Base-by-base conservation (phyloP, 2,329 filamentous ascomycete species). In the Herpotrichia juniperi region DNA sequence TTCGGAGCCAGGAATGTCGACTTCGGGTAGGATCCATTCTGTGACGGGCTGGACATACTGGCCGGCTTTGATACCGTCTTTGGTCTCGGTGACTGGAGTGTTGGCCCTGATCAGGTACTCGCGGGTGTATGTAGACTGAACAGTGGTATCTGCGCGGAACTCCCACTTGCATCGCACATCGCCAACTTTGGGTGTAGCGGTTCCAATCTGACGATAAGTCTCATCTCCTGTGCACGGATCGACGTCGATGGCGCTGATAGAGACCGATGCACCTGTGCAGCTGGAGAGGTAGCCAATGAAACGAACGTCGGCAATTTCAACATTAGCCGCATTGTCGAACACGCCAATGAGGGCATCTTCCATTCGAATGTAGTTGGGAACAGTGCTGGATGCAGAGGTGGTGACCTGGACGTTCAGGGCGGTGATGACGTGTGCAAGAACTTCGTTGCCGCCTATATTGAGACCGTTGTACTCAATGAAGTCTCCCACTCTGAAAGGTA, bases 11-110 rank as follows among this genome's bases (percentile, higher is more conserved):
- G 76, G 76, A 2, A 67, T 61, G 16, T 71, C 64, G 16, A 72
- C 63, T 54, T 78, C 76, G 9, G 76, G 76, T 59, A 74, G 75
- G 55, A 78, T 77, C 74, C 74, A 78, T 50, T 78, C 76, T 3
- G 64, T 67, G 4, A 78, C 75, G 11, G 76, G 70, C 25, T 71
- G 68, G 17, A 78, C 63, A 37, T 76, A 78, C 47, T 75, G 69
- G 4, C 76, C 76, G 3, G 74, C 75, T n/a, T 66, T 53, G 42
- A 78, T 74, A 24, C 68, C 68, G 51, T 77, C 75, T 28, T 68
- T 69, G 2, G 74, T 76, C 22, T 62, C 55, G 35, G 67, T 64
- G 34, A 69, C 66, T 2, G 69, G 71, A 11, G 61, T 67, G 30
- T 64, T 66, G n/a, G 71, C 63, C 21, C 61, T 69, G 46, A 78